Conservation (phyloP, 2,329 filamentous ascomycete species). For the Fusarium camptoceras region DNA sequence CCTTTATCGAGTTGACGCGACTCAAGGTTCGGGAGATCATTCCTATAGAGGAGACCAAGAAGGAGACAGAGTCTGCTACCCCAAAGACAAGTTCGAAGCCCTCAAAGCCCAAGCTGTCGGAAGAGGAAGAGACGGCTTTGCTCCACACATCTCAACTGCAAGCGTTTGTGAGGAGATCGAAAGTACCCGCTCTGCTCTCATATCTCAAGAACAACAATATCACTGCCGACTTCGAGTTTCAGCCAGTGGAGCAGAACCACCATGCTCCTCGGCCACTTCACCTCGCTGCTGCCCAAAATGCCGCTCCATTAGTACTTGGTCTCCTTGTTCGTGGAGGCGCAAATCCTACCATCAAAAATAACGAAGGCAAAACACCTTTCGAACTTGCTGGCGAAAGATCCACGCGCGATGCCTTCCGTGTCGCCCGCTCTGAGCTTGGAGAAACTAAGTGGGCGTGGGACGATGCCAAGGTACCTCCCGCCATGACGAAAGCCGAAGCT, state of each 20-base stretch:
- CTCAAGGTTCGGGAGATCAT: slow-evolving; percentile 86
- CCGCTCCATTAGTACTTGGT: slow-evolving; percentile 79
- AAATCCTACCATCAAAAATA: slow-evolving; percentile 77
- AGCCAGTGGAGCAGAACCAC: slow-evolving; percentile 76
- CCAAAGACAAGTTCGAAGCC: slow-evolving; percentile 61
- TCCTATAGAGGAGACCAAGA: slow-evolving; percentile 67
- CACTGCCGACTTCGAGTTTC: slow-evolving; percentile 78
- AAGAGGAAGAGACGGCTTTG: slow-evolving; percentile 84
- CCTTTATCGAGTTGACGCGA: slow-evolving; percentile 92
- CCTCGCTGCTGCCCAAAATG: slow-evolving; percentile 84
- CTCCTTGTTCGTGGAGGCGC: slow-evolving; percentile 80
- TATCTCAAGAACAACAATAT: slow-evolving; percentile 85
- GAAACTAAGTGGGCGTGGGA: slow-evolving; percentile 85
- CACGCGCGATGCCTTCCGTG: slow-evolving; percentile 90
- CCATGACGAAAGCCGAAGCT: slow-evolving; percentile 77
- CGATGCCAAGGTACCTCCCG: slow-evolving; percentile 75
- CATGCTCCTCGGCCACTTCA: slow-evolving; percentile 88
- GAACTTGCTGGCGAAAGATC: slow-evolving; percentile 86
- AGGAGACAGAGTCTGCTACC: slow-evolving; percentile 52
- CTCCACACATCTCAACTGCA: slow-evolving; percentile 92
- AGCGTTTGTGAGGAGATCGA: slow-evolving; percentile 87
- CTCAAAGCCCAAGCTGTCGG: slow-evolving; percentile 73
- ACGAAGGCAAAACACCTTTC: slow-evolving; percentile 86
- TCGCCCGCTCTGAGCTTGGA: slow-evolving; percentile 85
- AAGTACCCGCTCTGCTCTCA: slow-evolving; percentile 85